Percentiles rank a stretch among this genome's conserved stretches.
phyloP scores from a whole-genome alignment of 306 rosid genomes.

The Vigna angularis region DNA sequence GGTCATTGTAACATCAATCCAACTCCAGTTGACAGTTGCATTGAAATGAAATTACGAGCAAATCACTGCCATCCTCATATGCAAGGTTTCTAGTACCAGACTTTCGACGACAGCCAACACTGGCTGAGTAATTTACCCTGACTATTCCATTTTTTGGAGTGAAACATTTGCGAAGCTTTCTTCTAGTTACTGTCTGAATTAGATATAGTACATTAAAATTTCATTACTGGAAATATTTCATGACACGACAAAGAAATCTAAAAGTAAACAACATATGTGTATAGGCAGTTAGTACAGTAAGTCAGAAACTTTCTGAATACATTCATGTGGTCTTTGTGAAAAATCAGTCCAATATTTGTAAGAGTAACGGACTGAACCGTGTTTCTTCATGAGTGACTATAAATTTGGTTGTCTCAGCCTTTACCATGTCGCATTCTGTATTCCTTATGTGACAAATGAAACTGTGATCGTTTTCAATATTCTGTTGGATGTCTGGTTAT shows the following conservation, averaged over 20 bases:
- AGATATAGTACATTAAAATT: conserved; percentile 17
- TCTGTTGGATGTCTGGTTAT: background rate
- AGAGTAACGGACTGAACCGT: background rate
- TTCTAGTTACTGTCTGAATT: background rate
- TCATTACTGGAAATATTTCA: background rate
- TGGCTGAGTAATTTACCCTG: conserved; percentile 7
- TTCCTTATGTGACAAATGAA: background rate
- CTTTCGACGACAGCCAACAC: conserved; percentile 10
- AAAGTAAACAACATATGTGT: background rate
- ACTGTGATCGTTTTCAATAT: background rate
- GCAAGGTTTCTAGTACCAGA: conserved; percentile 34
- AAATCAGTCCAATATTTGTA: background rate
- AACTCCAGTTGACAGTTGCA: conserved; percentile 10
- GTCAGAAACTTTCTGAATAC: too few relatives aligned
- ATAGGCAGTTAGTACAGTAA: background rate
- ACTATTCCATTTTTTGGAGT: conserved; percentile 24
- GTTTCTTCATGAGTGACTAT: background rate
- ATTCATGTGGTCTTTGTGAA: background rate
- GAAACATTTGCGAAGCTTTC: conserved; percentile 15
- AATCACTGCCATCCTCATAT: conserved; percentile 25
- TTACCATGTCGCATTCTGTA: background rate
- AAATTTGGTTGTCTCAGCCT: background rate
- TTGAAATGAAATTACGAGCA: conserved; percentile 38
- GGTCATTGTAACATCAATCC: conserved; percentile 36
- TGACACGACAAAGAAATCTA: background rate